Evolutionary conservation across 495 filamentous ascomycete genomes (phyloP).

Genomic region (Lasiosphaeris hirsuta): DNA sequence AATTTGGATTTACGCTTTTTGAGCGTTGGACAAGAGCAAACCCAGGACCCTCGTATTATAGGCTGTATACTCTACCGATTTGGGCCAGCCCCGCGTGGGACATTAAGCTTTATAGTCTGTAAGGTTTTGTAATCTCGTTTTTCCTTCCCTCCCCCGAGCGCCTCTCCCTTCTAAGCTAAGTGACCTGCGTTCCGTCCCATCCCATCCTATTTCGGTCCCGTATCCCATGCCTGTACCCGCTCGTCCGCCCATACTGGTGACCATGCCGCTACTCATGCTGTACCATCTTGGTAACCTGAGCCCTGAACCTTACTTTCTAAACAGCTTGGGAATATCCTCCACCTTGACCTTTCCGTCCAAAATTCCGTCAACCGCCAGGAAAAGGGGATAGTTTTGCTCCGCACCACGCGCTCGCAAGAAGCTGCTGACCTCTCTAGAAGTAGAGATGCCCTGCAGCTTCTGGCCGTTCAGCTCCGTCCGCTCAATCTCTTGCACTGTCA

Average conservation of each 20-base stretch:
- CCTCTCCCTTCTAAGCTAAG: not conserved
- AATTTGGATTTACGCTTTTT: not conserved
- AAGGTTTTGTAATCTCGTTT: not conserved
- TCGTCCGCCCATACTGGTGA: not conserved
- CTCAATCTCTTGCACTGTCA: conserved; percentile 84
- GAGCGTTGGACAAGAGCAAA: too few relatives aligned
- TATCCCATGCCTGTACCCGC: not conserved
- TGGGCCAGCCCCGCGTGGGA: conserved; percentile 18
- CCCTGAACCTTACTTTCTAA: conserved; percentile 35
- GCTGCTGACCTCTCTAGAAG: conserved; percentile 81
- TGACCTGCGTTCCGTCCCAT: conserved; percentile 3
- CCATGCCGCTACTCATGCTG: not conserved
- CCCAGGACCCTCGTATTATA: not conserved
- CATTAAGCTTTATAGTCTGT: not conserved
- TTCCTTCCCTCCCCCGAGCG: not conserved
- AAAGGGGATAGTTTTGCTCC: conserved; percentile 84
- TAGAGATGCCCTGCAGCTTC: conserved; percentile 91
- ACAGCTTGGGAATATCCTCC: conserved; percentile 59
- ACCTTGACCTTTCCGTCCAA: conserved; percentile 56
- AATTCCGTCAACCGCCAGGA: conserved; percentile 77
- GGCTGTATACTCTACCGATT: not conserved
- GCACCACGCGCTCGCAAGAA: conserved; percentile 75
- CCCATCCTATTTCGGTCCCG: not conserved
- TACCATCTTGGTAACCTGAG: not conserved
- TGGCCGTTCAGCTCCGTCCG: conserved; percentile 89